These are phyloP conservation scores for Platanthera zijinensis DNA, from an alignment of 106 monocot species.

Conservation along the genomic window DNA sequence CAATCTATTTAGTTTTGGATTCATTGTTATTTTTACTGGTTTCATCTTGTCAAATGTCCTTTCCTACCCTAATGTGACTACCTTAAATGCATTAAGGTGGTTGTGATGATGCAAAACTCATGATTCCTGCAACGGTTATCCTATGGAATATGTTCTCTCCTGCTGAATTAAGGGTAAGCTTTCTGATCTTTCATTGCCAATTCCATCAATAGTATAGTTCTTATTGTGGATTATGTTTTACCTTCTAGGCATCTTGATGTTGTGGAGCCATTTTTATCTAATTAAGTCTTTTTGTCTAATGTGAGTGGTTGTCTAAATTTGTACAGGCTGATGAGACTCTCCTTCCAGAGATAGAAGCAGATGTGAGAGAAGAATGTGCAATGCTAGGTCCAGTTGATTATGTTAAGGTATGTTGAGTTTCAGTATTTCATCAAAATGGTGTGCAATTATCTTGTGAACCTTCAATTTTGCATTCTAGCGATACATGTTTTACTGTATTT, in stretches of 20 bases:
- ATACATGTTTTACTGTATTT: background rate
- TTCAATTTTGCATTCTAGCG: background rate
- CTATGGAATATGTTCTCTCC: slow-evolving; percentile 86
- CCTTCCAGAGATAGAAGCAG: slow-evolving; percentile 72
- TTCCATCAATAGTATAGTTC: too few species aligned
- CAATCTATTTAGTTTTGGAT: background rate
- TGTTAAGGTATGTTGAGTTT: slow-evolving; percentile 47
- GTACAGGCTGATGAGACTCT: slow-evolving; percentile 82
- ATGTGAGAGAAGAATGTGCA: slow-evolving; percentile 84
- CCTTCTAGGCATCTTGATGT: background rate
- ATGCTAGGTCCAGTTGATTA: slow-evolving; percentile 80
- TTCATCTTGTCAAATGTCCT: background rate
- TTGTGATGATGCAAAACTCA: slow-evolving; percentile 82
- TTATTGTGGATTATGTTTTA: background rate
- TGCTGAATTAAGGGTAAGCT: slow-evolving; percentile 78
- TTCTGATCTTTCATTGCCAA: background rate
- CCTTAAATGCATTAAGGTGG: slow-evolving; percentile 58
- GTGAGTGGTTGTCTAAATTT: slow-evolving; percentile 9
- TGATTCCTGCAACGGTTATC: slow-evolving; percentile 56
- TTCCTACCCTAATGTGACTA: background rate
- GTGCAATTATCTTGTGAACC: background rate
- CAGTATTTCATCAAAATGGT: background rate
- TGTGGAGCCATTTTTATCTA: background rate
- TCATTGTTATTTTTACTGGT: background rate
- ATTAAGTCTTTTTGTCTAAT: background rate